Base-by-base conservation (phyloP, 2,329 filamentous ascomycete genomes). In the Zasmidium cellare region DNA sequence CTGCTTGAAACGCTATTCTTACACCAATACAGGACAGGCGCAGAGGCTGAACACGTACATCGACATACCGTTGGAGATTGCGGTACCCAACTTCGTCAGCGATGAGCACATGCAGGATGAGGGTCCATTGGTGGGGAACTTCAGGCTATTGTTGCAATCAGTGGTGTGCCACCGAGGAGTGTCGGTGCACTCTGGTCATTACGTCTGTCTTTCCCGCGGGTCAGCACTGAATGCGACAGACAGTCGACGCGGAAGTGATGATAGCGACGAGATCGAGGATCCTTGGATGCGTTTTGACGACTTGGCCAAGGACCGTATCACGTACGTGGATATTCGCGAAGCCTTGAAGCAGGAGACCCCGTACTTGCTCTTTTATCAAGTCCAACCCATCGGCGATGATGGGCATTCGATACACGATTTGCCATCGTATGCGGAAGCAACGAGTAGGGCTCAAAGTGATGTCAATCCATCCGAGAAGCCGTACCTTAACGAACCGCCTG, bases 201-300 rank as follows among this genome's bases (percentile, higher is more conserved):
- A 99, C 70, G 84, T 97, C 51, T 84, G 91, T 1, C 88, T 97
- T 63, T 87, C 92, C 31, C 84, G 93, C 52, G 90, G 91, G 2
- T 87, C 86, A n/a, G 82, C 69, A 24, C 51, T 65, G n/a, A 66
- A 72, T 54, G 70, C 68, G 41, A 77, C 69, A 22, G 55, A 53
- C 9, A 61, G 59, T 44, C 62, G 59, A 28, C 50, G 60, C 51
- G 56, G 56, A 38, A 65, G 62, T 46, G 51, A 57, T 5, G 62
- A 63, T 12, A 67, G 67, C 44, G 82, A 85, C 56, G 90, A 91
- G 66, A 80, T 87, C 58, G 84, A 89, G 61, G 85, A 88, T 12
- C 85, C 87, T 62, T 99, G 94, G 94, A 86, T 96, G 72, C 88
- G 87, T 38, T 97, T 96, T 67, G 94, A 99, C 70, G 94, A 99